A percentile compares a stretch with the other conserved stretches of the same genome.
Conservation (phyloP, 805 yeast genomes). For the Candida parachauliodes region DNA sequence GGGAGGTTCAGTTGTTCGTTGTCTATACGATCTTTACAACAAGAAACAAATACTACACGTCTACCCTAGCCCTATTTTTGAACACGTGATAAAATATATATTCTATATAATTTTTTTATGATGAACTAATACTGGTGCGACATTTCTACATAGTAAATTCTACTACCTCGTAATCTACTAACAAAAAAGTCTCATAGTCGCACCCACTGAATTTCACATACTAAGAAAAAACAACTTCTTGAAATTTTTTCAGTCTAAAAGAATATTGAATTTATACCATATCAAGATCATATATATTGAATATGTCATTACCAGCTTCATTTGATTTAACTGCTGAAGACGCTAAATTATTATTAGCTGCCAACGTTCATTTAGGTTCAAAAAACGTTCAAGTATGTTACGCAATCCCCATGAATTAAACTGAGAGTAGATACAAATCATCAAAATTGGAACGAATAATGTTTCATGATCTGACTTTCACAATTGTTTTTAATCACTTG, state of each 20-base stretch:
- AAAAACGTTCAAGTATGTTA: constrained; percentile 96
- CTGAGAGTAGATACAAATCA: too few relatives aligned
- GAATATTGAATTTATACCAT: constrained; percentile 5
- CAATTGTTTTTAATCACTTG: too few relatives aligned
- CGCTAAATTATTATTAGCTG: constrained; percentile 98
- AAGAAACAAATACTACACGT: too few relatives aligned
- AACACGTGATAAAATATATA: not conserved
- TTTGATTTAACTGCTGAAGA: constrained; percentile 95
- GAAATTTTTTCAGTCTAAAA: constrained; percentile 5
- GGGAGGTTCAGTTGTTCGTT: too few relatives aligned
- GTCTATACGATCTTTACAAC: too few relatives aligned
- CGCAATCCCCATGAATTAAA: not conserved
- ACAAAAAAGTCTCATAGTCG: constrained; percentile 1
- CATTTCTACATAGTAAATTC: not conserved
- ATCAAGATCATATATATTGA: constrained; percentile 10
- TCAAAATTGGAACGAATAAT: too few relatives aligned
- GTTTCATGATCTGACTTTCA: too few relatives aligned
- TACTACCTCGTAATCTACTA: not conserved
- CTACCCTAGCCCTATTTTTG: not conserved
- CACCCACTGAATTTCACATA: not conserved
- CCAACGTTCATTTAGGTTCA: constrained; percentile 99
- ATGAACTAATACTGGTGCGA: too few relatives aligned
- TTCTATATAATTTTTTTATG: too few relatives aligned
- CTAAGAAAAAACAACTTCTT: constrained; percentile 3
- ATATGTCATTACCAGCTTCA: constrained; percentile 82